These are phyloP conservation scores for Gracilariopsis chorda DNA, from an alignment of 23 red algal genomes.

Conservation along the genomic window DNA sequence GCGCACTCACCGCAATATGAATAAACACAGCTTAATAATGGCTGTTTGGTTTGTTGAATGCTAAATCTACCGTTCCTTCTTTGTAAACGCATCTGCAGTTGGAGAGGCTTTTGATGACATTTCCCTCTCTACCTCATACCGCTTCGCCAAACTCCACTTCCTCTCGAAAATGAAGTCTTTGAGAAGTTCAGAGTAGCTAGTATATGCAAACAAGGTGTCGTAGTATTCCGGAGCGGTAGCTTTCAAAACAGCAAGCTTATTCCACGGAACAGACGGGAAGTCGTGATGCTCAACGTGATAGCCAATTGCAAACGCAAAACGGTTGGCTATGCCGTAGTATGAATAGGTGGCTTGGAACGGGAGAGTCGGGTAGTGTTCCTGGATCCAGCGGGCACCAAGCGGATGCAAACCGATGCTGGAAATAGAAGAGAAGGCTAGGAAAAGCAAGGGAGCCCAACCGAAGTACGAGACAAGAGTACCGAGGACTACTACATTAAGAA, in stretches of 20 bases:
- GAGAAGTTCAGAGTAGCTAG: constrained; percentile 81
- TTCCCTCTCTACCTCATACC: constrained; percentile 64
- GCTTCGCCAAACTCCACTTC: constrained; percentile 86
- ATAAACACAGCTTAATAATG: too few species aligned
- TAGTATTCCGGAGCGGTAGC: constrained; percentile 89
- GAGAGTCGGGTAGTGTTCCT: constrained; percentile 99
- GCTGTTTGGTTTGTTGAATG: too few species aligned
- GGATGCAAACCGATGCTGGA: constrained; percentile 94
- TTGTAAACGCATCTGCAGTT: constrained; percentile 60
- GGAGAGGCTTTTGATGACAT: constrained; percentile 30
- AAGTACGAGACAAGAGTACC: not conserved
- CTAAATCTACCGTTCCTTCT: constrained; percentile 39
- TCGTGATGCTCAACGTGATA: constrained; percentile 99
- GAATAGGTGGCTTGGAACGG: constrained; percentile 99
- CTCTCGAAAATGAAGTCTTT: constrained; percentile 96
- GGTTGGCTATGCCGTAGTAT: constrained; percentile 98
- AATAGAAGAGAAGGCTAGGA: constrained; percentile 68
- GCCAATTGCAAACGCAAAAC: constrained; percentile 98
- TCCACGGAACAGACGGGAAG: constrained; percentile 92
- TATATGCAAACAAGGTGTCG: constrained; percentile 91
- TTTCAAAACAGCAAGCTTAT: constrained; percentile 66
- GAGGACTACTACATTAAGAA: constrained; percentile 18
- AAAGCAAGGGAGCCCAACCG: constrained; percentile 64
- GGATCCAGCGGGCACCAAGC: constrained; percentile 98
- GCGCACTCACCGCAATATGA: too few species aligned